A percentile compares a stretch with the other conserved stretches of the same genome.
These are phyloP conservation scores for Cylindrotheca fusiformis DNA, from an alignment of 108 stramenopile species.

Conservation along the genomic window DNA sequence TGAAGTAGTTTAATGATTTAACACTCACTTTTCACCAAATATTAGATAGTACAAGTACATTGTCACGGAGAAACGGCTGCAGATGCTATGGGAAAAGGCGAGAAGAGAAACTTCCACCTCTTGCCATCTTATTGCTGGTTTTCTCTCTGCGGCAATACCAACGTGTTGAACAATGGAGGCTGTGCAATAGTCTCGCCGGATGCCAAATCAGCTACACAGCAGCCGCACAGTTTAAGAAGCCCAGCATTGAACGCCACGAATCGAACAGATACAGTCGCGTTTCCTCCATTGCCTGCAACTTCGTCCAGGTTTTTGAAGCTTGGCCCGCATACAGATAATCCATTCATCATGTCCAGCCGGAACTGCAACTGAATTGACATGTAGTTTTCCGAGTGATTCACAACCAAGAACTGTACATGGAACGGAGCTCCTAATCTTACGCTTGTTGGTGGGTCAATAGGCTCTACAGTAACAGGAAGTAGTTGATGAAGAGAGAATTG, in stretches of 20 bases:
- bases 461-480: slow-evolving; percentile 80
- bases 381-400: slow-evolving; percentile 66
- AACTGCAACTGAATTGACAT: slow-evolving; percentile 79
- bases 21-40: no score
- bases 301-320: slow-evolving; percentile 65
- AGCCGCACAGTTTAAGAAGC: slow-evolving; percentile 60
- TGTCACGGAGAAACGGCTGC: no score
- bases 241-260: slow-evolving; percentile 65
- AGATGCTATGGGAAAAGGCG: no score
- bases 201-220: slow-evolving; percentile 65
- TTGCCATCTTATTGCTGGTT: no score
- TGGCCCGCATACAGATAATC: slow-evolving; percentile 69
- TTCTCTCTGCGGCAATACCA: slow-evolving; percentile 34
- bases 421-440: slow-evolving; percentile 48
- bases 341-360: slow-evolving; percentile 62
- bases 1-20: no score
- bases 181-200: slow-evolving; percentile 65
- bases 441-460: slow-evolving; percentile 67
- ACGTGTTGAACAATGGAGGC: slow-evolving; percentile 68
- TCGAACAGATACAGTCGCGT: slow-evolving; percentile 40
- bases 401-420: slow-evolving; percentile 58
- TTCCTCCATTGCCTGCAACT: slow-evolving; percentile 59
- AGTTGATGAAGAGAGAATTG: slow-evolving; percentile 38
- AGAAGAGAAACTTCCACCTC: no score
- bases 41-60: no score